Percentiles rank a stretch among this genome's conserved stretches.
These are phyloP conservation scores for Scheffersomyces amazonensis DNA, from an alignment of 805 yeast species.

Conservation along the genomic window DNA sequence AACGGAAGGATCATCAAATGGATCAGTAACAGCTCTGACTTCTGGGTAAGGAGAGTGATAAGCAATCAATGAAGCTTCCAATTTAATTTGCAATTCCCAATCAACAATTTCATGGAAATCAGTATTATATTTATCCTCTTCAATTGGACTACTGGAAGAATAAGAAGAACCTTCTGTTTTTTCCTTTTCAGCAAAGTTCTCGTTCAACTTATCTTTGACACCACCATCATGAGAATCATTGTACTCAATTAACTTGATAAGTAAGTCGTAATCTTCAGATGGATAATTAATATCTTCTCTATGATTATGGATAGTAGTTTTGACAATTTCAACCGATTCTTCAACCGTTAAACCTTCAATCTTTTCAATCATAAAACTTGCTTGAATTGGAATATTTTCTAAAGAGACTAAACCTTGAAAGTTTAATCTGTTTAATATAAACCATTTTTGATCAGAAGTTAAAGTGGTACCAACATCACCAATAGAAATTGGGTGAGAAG, in stretches of 20 bases:
- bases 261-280: slow-evolving; percentile 24
- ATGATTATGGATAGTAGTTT: slow-evolving; percentile 38
- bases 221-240: neutral
- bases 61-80: slow-evolving; percentile 41
- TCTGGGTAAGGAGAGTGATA: slow-evolving; percentile 28
- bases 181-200: neutral
- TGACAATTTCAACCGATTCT: slow-evolving; percentile 40
- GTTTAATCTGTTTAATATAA: slow-evolving; percentile 23
- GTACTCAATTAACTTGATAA: slow-evolving; percentile 10
- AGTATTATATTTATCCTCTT: neutral
- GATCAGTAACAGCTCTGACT: slow-evolving; percentile 24
- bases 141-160: neutral
- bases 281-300: slow-evolving; percentile 49
- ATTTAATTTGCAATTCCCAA: slow-evolving; percentile 20
- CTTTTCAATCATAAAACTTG: slow-evolving; percentile 40
- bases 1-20: slow-evolving; percentile 32
- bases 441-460: slow-evolving; percentile 22
- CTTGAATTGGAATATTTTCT: slow-evolving; percentile 28
- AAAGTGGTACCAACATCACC: slow-evolving; percentile 24
- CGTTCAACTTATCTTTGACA: neutral
- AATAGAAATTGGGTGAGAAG: slow-evolving; percentile 19
- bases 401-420: slow-evolving; percentile 21
- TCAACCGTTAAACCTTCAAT: slow-evolving; percentile 30
- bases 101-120: slow-evolving; percentile 3
- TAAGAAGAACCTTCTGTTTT: slow-evolving; percentile 3